These are phyloP conservation scores for Kwoniella europaea DNA, from an alignment of 768 basidiomycete genomes.

Conservation along the genomic window DNA sequence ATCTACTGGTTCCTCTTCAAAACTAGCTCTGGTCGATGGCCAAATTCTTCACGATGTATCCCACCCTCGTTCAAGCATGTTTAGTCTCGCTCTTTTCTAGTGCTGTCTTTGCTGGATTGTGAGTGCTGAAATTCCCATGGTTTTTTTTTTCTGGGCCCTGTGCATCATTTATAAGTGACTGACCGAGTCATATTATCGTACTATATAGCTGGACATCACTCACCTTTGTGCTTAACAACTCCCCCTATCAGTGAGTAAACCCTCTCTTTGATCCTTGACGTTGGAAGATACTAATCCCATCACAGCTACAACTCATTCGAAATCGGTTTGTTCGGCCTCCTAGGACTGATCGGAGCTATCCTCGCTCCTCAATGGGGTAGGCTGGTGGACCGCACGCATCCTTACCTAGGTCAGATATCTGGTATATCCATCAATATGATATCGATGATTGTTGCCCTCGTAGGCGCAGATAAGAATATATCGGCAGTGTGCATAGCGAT, in stretches of 20 bases:
- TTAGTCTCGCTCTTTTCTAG: conserved; percentile 66
- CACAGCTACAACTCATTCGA: conserved; percentile 61
- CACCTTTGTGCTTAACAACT: conserved; percentile 78
- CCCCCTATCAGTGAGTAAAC: conserved; percentile 70
- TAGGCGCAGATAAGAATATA: conserved; percentile 72
- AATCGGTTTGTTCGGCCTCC: conserved; percentile 75
- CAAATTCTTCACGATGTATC: conserved; percentile 76
- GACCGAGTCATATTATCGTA: too few relatives aligned
- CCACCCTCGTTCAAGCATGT: conserved; percentile 70
- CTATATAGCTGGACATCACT: conserved; percentile 57
- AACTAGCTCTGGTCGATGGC: conserved; percentile 67
- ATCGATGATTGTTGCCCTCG: conserved; percentile 65
- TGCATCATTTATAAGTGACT: too few relatives aligned
- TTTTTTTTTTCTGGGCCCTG: too few relatives aligned
- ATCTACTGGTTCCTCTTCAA: neutral
- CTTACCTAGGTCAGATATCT: conserved; percentile 76
- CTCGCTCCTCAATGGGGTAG: conserved; percentile 73
- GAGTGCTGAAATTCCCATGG: conserved; percentile 1
- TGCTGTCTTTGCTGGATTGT: conserved; percentile 52
- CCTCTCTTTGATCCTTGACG: neutral
- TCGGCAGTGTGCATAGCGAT: conserved; percentile 72
- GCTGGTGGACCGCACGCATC: conserved; percentile 71
- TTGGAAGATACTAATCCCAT: neutral
- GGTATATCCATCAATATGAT: conserved; percentile 59
- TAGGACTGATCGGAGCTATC: conserved; percentile 68